Evolutionary conservation across 495 filamentous ascomycete genomes (phyloP), one percentile per base, ranked within the genome.

Genomic region (Cercophora samala): DNA sequence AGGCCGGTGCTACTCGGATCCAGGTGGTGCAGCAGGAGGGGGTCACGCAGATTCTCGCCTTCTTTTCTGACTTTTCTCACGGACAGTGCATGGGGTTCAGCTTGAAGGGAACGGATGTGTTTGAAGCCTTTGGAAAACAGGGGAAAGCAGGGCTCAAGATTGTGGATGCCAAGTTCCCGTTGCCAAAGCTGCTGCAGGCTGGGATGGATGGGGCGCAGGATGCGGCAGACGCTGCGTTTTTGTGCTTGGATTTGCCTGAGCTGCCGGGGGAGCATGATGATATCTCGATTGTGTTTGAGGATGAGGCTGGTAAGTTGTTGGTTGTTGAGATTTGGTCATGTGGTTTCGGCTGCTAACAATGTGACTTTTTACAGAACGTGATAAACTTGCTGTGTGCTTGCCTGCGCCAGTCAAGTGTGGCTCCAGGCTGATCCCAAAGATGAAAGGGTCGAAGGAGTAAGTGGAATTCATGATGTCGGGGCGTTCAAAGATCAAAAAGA

Each of bases 231-330:
- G 84, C 86, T 62, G 82, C 84, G 23, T 96, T 93, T 78, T 81
- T 95, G 22, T 93, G 89, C 73, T 77, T 96, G 65, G 93, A 97
- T 74, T 82, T 90, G 82, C 89, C 91, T 4, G 93, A 96, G 63
- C 93, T 94, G 78, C 90, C 92, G 0, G 89, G 90, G 21, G 92
- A 96, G 78, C 91, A 96, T 75, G 93, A 96, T 77, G 93, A 97
- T 79, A 90, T 97, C 71, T 81, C 87, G 23, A 89, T 97, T 71
- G 72, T 87, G 24, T 97, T 97, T 81, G 91, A 96, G 55, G 87
- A 79, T 26, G 89, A 89, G 73, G 76, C 84, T 71, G 91, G 93
- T 97, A 81, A 76, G 90, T 85, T 63, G 37, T 23, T 22, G 17
- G 9, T 3, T 42, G 18, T 17, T 3, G 13, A 17, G 8, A 19